Percentiles rank a stretch among this genome's conserved stretches.
phyloP scores from a whole-genome alignment of 345 rosid species.

The Boechera divaricarpa region DNA sequence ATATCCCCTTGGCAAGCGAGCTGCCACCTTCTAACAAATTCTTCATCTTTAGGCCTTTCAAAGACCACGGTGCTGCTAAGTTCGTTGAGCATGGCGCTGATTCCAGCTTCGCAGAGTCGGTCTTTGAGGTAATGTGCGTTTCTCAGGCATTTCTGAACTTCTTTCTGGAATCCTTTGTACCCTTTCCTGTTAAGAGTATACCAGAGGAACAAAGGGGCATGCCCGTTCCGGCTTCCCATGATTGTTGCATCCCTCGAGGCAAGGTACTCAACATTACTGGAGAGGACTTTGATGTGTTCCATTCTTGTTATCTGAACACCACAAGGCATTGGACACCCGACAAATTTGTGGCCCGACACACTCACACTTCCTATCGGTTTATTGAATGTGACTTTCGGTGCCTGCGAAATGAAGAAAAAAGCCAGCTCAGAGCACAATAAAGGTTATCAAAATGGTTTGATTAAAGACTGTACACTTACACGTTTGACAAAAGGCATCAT shows the following conservation, averaged over 20 bases:
- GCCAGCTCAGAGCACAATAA: not conserved
- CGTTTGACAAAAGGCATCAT: slow-evolving; percentile 98
- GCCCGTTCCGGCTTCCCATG: slow-evolving; percentile 99
- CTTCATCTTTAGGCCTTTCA: slow-evolving; percentile 89
- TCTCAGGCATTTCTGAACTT: slow-evolving; percentile 91
- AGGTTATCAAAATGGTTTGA: not conserved
- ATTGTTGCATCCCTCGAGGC: slow-evolving; percentile 99
- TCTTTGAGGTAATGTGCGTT: slow-evolving; percentile 91
- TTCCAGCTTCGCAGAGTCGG: slow-evolving; percentile 63
- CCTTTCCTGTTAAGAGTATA: slow-evolving; percentile 91
- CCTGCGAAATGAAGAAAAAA: slow-evolving; percentile 49
- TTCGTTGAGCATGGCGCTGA: slow-evolving; percentile 93
- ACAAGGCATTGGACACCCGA: slow-evolving; percentile 98
- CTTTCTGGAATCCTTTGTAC: slow-evolving; percentile 93
- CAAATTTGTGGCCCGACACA: slow-evolving; percentile 94
- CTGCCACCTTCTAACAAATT: slow-evolving; percentile 92
- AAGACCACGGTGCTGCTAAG: slow-evolving; percentile 96
- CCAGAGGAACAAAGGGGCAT: slow-evolving; percentile 97
- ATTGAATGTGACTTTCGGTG: slow-evolving; percentile 88
- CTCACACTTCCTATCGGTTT: slow-evolving; percentile 97
- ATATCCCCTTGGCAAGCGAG: slow-evolving; percentile 89
- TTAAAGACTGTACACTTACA: slow-evolving; percentile 50
- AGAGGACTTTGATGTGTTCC: slow-evolving; percentile 81
- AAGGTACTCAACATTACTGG: slow-evolving; percentile 87
- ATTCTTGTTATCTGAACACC: slow-evolving; percentile 93